Evolutionary conservation across 2,329 filamentous ascomycete genomes (phyloP).

Genomic region (Microcyclospora pomicola): DNA sequence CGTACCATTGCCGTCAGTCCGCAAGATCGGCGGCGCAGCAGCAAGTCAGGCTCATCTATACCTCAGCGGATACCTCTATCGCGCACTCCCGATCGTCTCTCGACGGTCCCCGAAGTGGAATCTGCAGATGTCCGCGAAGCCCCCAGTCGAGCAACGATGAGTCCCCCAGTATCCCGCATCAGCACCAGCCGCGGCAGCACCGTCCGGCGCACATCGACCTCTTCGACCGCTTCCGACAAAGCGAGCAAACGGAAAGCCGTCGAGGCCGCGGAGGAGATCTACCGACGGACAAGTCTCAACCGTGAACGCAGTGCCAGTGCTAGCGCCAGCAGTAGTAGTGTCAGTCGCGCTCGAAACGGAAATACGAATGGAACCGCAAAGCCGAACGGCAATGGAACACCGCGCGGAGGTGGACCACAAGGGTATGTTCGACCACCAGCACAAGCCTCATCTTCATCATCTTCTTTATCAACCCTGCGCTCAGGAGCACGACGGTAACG

Average conservation of each 20-base stretch:
- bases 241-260: constrained; percentile 20
- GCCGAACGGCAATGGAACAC: background rate
- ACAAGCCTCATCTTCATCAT: background rate
- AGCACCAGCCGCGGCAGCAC: constrained; percentile 12
- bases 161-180: constrained; percentile 14
- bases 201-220: constrained; percentile 7
- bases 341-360: too few relatives aligned
- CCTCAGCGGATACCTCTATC: constrained; percentile 1
- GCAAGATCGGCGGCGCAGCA: constrained; percentile 2
- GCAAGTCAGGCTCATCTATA: background rate
- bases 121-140: constrained; percentile 1
- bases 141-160: constrained; percentile 4
- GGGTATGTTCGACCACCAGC: background rate
- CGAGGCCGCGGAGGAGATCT: constrained; percentile 20
- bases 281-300: constrained; percentile 11
- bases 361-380: too few relatives aligned
- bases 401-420: background rate
- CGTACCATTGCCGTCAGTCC: constrained; percentile 21
- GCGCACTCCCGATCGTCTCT: constrained; percentile 18
- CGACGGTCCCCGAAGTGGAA: constrained; percentile 20
- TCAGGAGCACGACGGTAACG: background rate
- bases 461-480: background rate
- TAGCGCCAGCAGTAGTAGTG: constrained; percentile 3
- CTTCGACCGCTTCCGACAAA: constrained; percentile 17
- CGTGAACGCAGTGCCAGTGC: constrained; percentile 6